Evolutionary conservation across 352 stramenopile species (phyloP), one percentile per base, ranked within the genome.

Genomic region (Phytophthora aleatoria): DNA sequence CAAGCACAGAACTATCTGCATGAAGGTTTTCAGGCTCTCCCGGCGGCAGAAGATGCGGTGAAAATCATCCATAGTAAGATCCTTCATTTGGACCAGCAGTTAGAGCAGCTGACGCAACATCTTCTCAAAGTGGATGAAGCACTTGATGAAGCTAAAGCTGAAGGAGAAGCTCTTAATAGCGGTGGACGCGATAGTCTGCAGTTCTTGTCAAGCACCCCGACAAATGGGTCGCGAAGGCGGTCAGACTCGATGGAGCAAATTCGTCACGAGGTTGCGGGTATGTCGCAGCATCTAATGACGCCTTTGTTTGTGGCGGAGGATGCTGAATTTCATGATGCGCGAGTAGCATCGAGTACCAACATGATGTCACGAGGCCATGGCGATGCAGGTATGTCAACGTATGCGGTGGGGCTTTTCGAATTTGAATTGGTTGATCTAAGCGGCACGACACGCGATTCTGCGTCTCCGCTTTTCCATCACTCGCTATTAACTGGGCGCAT

Each of bases 401-500:
- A 79, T 6, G 83, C 77, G 6, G 59, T 81, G 44, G 77, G 84
- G 1, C 58, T 93, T 36, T 93, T 96, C 49, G 82, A 94, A 53
- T 95, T 96, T 65, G 88, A 96, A 50, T 50, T 96, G 8, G 79
- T 94, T 47, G 86, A 94, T 70, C 66, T 96, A 30, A 93, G 81
- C 44, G 85, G 86, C 15, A 76, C 72, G 11, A 91, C 87, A 26
- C 76, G 81, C 24, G 75, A 79, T 56, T 81, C 77, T 3, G 47
- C 62, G 13, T 73, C 74, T 0, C 81, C 87, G 11, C 69, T 96
- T 26, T 96, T 96, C 54, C 81, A 94, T 53, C 87, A 94, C 49
- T 88, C 84, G 35, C 65, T 96, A n/a, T 57, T 93, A 11, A 92
- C 72, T 35, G 86, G 87, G 0, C 69, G 79, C 10, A 89, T 96